Conservation (phyloP, 1,284 basidiomycete species). For the Cryptococcus maquisensis region DNA sequence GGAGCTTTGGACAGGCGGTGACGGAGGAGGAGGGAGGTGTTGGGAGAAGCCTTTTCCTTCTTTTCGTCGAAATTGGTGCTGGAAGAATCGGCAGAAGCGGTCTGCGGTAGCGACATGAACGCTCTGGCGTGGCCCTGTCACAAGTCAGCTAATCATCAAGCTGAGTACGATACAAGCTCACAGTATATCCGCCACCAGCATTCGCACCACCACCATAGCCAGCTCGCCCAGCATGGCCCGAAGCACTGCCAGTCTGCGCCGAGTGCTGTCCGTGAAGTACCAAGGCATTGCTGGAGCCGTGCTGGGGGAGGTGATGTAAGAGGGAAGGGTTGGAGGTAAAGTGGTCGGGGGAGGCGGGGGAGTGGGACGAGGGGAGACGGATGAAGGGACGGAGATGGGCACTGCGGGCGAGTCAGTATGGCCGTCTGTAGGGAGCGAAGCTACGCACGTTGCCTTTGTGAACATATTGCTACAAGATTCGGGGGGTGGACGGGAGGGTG, state of each 20-base stretch:
- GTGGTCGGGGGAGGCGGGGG: conserved; percentile 33
- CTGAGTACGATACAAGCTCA: conserved; percentile 9
- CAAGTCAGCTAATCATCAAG: not conserved
- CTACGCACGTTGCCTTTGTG: conserved; percentile 45
- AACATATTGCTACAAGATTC: conserved; percentile 22
- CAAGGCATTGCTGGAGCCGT: conserved; percentile 20
- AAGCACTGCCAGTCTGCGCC: conserved; percentile 11
- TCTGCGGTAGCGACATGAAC: conserved; percentile 38
- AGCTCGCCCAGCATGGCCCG: conserved; percentile 20
- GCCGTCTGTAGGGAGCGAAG: not conserved
- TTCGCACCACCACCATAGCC: conserved; percentile 37
- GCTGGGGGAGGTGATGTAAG: conserved; percentile 42
- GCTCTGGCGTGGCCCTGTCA: conserved; percentile 40
- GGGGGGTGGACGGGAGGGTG: no score
- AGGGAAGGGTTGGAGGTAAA: conserved; percentile 49
- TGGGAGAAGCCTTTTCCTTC: conserved; percentile 6
- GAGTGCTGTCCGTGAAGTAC: conserved; percentile 21
- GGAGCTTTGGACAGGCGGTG: conserved; percentile 20
- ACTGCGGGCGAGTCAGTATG: conserved; percentile 15
- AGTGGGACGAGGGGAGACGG: conserved; percentile 30
- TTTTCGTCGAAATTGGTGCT: conserved; percentile 23
- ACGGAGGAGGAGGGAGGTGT: conserved; percentile 12
- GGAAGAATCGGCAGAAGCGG: conserved; percentile 26
- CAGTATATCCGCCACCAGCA: conserved; percentile 42
- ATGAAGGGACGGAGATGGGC: conserved; percentile 46